These are phyloP conservation scores for Nemania sp. DNA, from an alignment of 2,329 filamentous ascomycete genomes.

Conservation along the genomic window DNA sequence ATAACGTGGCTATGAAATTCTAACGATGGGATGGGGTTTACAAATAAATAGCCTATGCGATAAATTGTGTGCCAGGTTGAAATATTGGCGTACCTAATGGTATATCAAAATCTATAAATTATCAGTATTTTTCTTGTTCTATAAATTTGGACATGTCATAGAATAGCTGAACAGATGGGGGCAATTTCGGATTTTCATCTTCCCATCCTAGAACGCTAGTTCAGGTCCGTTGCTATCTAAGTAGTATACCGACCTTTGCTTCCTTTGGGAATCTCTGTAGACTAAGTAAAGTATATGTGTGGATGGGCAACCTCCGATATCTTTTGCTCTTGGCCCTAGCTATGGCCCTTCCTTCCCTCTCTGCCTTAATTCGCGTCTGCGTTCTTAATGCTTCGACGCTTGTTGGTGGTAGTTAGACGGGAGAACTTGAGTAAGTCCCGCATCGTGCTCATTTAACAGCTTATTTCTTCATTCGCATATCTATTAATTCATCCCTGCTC, in stretches of 20 bases:
- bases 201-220: slow-evolving; percentile 39
- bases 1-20: not conserved
- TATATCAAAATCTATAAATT: not conserved
- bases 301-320: not conserved
- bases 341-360: not conserved
- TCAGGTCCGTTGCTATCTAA: slow-evolving; percentile 29
- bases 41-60: not conserved
- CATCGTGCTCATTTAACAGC: not conserved
- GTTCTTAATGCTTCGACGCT: not conserved
- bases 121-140: not conserved
- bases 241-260: slow-evolving; percentile 12
- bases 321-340: no score
- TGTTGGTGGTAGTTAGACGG: not conserved
- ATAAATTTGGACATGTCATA: not conserved
- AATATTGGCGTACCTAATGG: not conserved
- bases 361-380: not conserved
- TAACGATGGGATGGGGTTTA: not conserved
- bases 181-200: slow-evolving; percentile 26
- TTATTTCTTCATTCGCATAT: not conserved
- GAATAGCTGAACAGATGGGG: not conserved
- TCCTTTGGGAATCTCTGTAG: slow-evolving; percentile 24
- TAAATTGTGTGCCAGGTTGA: not conserved
- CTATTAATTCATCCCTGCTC: slow-evolving; percentile 33
- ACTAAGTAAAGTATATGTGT: not conserved
- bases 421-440: not conserved